Base-by-base conservation (phyloP, 352 stramenopile genomes). In the Thalassiosira delicatula region DNA sequence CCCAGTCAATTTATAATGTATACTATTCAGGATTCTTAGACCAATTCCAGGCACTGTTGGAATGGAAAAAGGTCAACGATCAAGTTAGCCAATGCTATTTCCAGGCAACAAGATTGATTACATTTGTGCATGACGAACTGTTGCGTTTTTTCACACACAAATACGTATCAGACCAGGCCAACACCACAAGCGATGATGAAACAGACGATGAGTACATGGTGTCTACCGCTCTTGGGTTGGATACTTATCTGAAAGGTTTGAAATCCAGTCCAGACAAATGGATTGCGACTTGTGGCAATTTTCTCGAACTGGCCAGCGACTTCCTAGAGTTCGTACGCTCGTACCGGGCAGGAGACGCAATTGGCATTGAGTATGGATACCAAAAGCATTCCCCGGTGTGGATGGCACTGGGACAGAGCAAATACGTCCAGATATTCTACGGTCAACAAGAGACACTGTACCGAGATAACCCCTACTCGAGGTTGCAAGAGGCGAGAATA, bases 61-160 rank as follows among this genome's bases (percentile, higher is more conserved):
- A n/a, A 30, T 70, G 62, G 62, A 51, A 70, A 11, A 14, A 9
- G 37, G n/a, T 68, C 5, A 51, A 53, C 21, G 1, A 3, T 17
- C 32, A 53, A 12, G 59, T 49, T 49, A 49, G 40, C 40, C 40
- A 49, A 49, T 68, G 59, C 25, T 68, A 68, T 21, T 68, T 33
- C 32, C 59, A 68, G 21, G 30, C 32, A 32, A 40, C 8, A 25
- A 2, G 62, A 27, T n/a, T n/a, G n/a, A n/a, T n/a, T n/a, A n/a
- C n/a, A n/a, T n/a, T n/a, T n/a, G n/a, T n/a, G n/a, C n/a, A n/a
- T 23, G 60, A 69, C 25, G 60, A 54, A 33, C 21, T 69, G 5
- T 25, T 69, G 17, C 60, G 60, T 5, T 69, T 69, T 23, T 69
- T 69, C 12, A 21, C 37, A 3, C 32, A 69, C 21, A 21, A 51